Evolutionary conservation across 2,329 filamentous ascomycete species (phyloP), one percentile per base, ranked within the genome.

Genomic region (Epichloe gansuensis): DNA sequence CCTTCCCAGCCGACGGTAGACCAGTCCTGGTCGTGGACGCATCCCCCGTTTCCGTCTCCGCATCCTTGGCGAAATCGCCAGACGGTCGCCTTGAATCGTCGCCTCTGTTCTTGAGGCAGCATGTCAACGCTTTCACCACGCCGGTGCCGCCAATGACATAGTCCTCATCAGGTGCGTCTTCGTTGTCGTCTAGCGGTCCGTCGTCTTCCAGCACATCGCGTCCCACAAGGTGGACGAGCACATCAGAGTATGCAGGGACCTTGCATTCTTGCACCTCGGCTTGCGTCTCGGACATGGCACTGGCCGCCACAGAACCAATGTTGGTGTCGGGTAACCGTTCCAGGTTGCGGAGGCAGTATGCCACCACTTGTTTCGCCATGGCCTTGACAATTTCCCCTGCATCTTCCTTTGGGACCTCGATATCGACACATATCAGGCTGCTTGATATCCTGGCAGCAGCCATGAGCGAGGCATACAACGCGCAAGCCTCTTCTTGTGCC

Each of bases 141-240:
- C 91, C 93, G 0, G 89, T 95, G 15, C 91, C 91, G 21, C 91
- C 90, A 61, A 97, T 93, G 44, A 97, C 89, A 67, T 97, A 97
- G 66, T 96, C 89, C 53, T 95, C 86, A 58, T 95, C 89, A 0
- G 89, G 87, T 6, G 89, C 85, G 11, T 82, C 74, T 3, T 84
- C 81, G 43, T 81, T 75, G 23, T 84, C 78, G 45, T 84, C 81
- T 23, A 79, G 76, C 57, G 59, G 67, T 59, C 63, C 77, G 66
- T 64, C 80, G 66, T 64, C 73, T 38, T 66, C 60, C 49, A 71
- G 62, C 27, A 74, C 70, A 52, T 80, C 77, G 58, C 87, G 80
- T 4, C 90, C 90, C 35, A 96, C 87, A 42, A 97, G 80, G 64
- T 95, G 89, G 55, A 87, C 82, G 27, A 97, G 75, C 3, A 95